These are phyloP conservation scores for Leishmania amazonensis DNA, from an alignment of 208 protist species.

Conservation along the genomic window DNA sequence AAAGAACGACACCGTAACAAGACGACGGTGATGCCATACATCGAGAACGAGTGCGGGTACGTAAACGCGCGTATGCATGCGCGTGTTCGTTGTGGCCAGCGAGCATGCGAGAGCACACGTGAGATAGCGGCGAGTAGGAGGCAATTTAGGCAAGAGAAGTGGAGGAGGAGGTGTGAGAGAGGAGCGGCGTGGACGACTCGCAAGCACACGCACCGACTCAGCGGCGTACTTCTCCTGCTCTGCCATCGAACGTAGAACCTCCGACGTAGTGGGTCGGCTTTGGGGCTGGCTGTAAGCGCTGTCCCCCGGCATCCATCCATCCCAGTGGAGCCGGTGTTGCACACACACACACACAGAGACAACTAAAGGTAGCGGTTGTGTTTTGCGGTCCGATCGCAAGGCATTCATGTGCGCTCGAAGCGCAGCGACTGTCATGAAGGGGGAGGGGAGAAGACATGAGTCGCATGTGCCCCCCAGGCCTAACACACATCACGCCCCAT, in stretches of 20 bases:
- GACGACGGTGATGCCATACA: too few species aligned
- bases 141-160: neutral
- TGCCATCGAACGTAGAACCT: neutral
- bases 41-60: too few species aligned
- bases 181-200: neutral
- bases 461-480: neutral
- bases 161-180: neutral
- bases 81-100: neutral
- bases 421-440: neutral
- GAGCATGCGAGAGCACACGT: neutral
- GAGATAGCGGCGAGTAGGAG: neutral
- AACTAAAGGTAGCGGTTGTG: neutral
- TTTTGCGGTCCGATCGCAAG: neutral
- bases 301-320: neutral
- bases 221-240: neutral
- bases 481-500: neutral
- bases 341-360: neutral
- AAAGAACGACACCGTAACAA: too few species aligned
- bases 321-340: neutral
- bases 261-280: neutral
- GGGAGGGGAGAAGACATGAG: neutral
- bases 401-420: neutral
- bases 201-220: neutral
- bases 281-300: neutral
- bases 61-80: too few species aligned